Evolutionary conservation across 495 filamentous ascomycete species (phyloP).

Genomic region (Penicillium manginii): DNA sequence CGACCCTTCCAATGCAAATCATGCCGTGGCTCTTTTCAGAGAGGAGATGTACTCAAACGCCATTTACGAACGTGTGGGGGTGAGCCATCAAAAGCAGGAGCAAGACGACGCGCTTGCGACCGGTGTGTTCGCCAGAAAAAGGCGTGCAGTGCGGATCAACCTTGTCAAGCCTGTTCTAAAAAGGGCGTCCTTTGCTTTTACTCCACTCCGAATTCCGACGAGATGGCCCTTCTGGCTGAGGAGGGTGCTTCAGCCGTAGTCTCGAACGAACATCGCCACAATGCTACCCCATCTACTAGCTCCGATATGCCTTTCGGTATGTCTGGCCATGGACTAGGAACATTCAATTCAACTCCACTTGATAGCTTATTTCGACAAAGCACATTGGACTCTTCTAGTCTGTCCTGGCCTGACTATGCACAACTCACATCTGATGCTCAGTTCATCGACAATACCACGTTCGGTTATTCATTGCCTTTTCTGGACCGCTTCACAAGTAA

Average conservation of each 20-base stretch:
- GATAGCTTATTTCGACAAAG: not conserved
- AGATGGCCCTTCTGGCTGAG: not conserved
- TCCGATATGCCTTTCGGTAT: not conserved
- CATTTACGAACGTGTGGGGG: slow-evolving; percentile 22
- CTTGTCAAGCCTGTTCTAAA: slow-evolving; percentile 22
- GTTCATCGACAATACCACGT: not conserved
- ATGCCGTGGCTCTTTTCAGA: slow-evolving; percentile 23
- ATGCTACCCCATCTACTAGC: not conserved
- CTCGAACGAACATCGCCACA: not conserved
- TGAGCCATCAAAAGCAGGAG: slow-evolving; percentile 8
- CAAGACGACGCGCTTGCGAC: slow-evolving; percentile 24
- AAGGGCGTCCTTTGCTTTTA: slow-evolving; percentile 21
- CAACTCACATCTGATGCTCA: slow-evolving; percentile 6
- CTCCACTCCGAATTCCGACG: slow-evolving; percentile 1
- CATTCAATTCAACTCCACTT: not conserved
- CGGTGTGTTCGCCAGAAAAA: slow-evolving; percentile 32
- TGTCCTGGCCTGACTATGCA: slow-evolving; percentile 14
- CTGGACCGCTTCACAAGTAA: slow-evolving; percentile 28
- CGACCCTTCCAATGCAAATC: slow-evolving; percentile 22
- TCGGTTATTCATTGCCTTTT: slow-evolving; percentile 18
- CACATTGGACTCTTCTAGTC: not conserved
- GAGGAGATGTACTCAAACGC: slow-evolving; percentile 26
- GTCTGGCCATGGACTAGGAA: not conserved
- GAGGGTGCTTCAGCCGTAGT: not conserved
- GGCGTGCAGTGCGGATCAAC: slow-evolving; percentile 26